Evolutionary conservation across 1,284 basidiomycete genomes (phyloP).

Genomic region (Sanghuangporus baumii): DNA sequence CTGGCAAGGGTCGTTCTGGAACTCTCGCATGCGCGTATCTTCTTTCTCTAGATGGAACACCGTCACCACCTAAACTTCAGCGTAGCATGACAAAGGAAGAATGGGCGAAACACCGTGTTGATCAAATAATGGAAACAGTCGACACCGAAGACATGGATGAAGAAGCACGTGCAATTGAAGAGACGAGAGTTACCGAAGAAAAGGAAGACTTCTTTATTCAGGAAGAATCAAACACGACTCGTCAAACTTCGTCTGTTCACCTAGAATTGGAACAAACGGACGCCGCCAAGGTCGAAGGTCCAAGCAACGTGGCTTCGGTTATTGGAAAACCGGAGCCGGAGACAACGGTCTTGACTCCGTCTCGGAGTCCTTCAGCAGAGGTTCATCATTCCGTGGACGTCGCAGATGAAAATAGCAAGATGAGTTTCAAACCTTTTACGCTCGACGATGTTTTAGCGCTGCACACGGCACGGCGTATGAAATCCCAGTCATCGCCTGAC

Average conservation of each 20-base stretch:
- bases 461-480: constrained; percentile 70
- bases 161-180: constrained; percentile 38
- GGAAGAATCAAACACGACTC: not conserved
- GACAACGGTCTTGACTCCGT: not conserved
- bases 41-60: constrained; percentile 48
- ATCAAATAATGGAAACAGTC: constrained; percentile 38
- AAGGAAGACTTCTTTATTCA: not conserved
- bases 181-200: constrained; percentile 12
- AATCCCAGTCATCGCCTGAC: constrained; percentile 33
- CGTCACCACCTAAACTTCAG: constrained; percentile 42
- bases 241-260: not conserved
- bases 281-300: not conserved
- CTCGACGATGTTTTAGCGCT: constrained; percentile 59
- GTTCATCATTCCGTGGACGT: not conserved
- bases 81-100: constrained; percentile 43
- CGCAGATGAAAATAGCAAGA: not conserved
- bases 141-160: constrained; percentile 21
- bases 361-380: not conserved
- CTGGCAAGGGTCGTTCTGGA: constrained; percentile 78
- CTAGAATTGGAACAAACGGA: not conserved
- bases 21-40: constrained; percentile 79
- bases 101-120: constrained; percentile 42
- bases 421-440: constrained; percentile 27
- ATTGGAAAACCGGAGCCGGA: not conserved
- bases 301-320: not conserved